These are phyloP conservation scores for Globisporangium lucens DNA, from an alignment of 352 stramenopile species.

Conservation along the genomic window DNA sequence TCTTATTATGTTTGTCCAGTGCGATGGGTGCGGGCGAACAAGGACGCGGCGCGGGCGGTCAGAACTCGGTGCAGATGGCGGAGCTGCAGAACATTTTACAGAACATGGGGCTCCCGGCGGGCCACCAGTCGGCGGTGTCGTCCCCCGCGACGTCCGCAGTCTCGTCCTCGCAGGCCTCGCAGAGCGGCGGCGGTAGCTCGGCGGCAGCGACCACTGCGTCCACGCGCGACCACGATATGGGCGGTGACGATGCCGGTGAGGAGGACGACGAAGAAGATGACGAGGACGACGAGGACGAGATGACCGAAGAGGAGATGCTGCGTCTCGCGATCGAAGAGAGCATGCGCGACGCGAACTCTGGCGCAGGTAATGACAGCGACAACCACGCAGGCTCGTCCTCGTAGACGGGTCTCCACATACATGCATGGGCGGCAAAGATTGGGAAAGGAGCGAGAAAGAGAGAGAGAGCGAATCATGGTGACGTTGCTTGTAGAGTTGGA, in stretches of 20 bases:
- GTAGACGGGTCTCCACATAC: conserved; percentile 20
- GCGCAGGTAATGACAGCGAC: conserved; percentile 50
- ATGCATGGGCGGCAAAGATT: background rate
- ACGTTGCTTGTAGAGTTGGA: conserved; percentile 1
- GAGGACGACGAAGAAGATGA: conserved; percentile 66
- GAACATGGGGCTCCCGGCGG: conserved; percentile 80
- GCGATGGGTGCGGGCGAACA: conserved; percentile 76
- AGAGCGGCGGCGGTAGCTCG: conserved; percentile 65
- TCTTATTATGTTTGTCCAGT: conserved; percentile 19
- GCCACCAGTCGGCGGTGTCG: conserved; percentile 64
- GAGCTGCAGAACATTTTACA: conserved; percentile 87
- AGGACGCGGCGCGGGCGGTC: conserved; percentile 37
- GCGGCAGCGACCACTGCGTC: conserved; percentile 67
- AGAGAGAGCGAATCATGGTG: background rate
- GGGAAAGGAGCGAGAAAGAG: background rate
- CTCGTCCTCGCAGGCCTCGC: conserved; percentile 70
- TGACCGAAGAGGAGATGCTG: conserved; percentile 85
- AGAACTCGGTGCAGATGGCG: conserved; percentile 74
- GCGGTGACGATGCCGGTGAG: conserved; percentile 59
- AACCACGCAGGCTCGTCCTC: conserved; percentile 43
- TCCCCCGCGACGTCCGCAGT: conserved; percentile 72
- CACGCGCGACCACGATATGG: conserved; percentile 75
- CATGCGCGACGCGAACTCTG: conserved; percentile 73
- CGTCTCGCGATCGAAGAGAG: conserved; percentile 84
- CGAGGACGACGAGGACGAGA: conserved; percentile 83